phyloP scores from a whole-genome alignment of 23 red algal species.

The Porphyridium purpureum region DNA sequence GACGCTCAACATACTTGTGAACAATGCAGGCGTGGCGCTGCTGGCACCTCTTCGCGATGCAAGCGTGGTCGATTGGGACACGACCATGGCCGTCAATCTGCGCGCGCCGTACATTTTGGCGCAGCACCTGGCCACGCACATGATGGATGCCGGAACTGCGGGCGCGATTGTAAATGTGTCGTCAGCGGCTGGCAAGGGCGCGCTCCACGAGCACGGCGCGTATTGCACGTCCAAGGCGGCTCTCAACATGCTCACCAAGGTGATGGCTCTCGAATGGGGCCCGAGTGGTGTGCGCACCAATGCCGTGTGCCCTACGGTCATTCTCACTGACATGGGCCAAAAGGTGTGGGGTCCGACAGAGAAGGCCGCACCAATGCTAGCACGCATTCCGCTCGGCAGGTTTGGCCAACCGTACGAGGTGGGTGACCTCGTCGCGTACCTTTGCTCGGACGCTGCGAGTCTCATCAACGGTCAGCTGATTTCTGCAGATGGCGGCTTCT shows the following conservation, averaged over 20 bases:
- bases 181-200: conserved; percentile 17
- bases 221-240: conserved; percentile 81
- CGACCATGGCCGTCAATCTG: conserved; percentile 61
- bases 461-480: conserved; percentile 54
- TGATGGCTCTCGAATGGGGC: conserved; percentile 78
- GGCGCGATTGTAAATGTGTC: conserved; percentile 69
- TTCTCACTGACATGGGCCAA: conserved; percentile 75
- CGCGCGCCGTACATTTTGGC: conserved; percentile 56
- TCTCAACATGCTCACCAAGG: conserved; percentile 39
- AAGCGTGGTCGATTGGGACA: conserved; percentile 51
- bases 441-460: conserved; percentile 10
- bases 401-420: conserved; percentile 47
- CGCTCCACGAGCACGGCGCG: conserved; percentile 35
- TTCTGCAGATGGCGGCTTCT: conserved; percentile 27
- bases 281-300: conserved; percentile 45
- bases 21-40: conserved; percentile 60
- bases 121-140: conserved; percentile 11
- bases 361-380: conserved; percentile 29
- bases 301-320: conserved; percentile 60
- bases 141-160: conserved; percentile 17
- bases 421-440: conserved; percentile 40
- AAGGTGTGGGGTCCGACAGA: conserved; percentile 26
- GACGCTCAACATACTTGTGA: conserved; percentile 52
- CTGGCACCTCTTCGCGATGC: conserved; percentile 13
- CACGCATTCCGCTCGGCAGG: conserved; percentile 43